These are phyloP conservation scores for Mortierella sp. DNA, from an alignment of 371 early-diverging fungal genomes.

Conservation along the genomic window DNA sequence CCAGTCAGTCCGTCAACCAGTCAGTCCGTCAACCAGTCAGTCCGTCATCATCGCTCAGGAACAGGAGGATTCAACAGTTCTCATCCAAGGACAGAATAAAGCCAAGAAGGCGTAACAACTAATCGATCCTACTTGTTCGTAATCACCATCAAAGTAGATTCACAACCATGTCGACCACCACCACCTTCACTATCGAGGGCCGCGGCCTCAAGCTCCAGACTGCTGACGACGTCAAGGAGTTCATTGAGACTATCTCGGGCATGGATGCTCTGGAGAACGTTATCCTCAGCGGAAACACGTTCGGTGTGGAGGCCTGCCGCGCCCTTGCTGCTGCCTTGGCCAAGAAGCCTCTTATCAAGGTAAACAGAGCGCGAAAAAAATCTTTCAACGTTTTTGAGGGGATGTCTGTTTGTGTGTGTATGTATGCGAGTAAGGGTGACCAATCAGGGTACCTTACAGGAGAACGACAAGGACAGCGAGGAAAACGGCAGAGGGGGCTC, in stretches of 20 bases:
- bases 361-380: constrained; percentile 32
- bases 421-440: background rate
- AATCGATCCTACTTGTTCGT: background rate
- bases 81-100: background rate
- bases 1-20: background rate
- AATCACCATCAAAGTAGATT: background rate
- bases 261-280: constrained; percentile 80
- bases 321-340: constrained; percentile 85
- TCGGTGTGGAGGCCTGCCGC: constrained; percentile 93
- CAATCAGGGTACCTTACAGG: background rate
- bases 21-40: background rate
- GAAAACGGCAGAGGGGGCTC: background rate
- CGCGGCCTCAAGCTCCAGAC: constrained; percentile 87
- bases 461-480: background rate
- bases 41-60: background rate
- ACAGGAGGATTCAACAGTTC: background rate
- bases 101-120: background rate
- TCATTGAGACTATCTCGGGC: constrained; percentile 76
- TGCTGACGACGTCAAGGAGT: constrained; percentile 83
- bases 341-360: constrained; percentile 79
- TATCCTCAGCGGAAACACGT: constrained; percentile 92
- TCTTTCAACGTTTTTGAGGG: background rate
- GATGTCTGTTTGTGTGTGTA: background rate
- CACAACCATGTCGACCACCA: constrained; percentile 37
- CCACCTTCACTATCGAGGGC: constrained; percentile 72